phyloP scores from a whole-genome alignment of 129 eudicot genomes.

The Rutidosis leptorrhynchoides region DNA sequence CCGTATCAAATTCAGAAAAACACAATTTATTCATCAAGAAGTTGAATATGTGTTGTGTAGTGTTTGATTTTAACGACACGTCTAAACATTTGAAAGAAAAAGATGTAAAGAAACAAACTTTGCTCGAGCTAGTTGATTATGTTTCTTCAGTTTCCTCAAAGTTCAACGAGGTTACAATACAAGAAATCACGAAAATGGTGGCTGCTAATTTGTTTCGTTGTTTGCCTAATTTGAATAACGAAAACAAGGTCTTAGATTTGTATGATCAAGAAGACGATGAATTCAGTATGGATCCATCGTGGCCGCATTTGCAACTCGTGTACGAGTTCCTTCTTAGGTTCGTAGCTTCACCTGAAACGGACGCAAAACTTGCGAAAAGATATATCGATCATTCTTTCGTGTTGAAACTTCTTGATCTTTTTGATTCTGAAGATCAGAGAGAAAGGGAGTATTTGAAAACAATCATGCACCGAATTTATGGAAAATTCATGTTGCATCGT shows the following conservation, averaged over 20 bases:
- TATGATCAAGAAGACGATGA: constrained; percentile 78
- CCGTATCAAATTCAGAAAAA: constrained; percentile 57
- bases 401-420: constrained; percentile 51
- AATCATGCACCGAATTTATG: constrained; percentile 55
- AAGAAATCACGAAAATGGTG: constrained; percentile 63
- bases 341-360: constrained; percentile 62
- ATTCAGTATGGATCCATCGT: constrained; percentile 56
- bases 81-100: constrained; percentile 49
- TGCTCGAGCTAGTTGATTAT: constrained; percentile 70
- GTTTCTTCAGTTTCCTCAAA: constrained; percentile 48
- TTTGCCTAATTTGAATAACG: constrained; percentile 46
- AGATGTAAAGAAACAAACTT: constrained; percentile 58
- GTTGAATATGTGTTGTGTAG: constrained; percentile 62
- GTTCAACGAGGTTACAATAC: constrained; percentile 59
- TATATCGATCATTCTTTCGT: constrained; percentile 55
- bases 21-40: constrained; percentile 53
- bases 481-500: constrained; percentile 64
- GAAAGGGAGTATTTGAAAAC: constrained; percentile 81
- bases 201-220: constrained; percentile 61
- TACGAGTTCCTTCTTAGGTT: constrained; percentile 71
- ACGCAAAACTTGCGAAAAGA: constrained; percentile 57
- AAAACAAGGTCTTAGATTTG: constrained; percentile 41
- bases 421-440: constrained; percentile 64
- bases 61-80: constrained; percentile 62
- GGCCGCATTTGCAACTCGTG: constrained; percentile 82